phyloP scores from a whole-genome alignment of 768 basidiomycete species.

The Russula vinacea region DNA sequence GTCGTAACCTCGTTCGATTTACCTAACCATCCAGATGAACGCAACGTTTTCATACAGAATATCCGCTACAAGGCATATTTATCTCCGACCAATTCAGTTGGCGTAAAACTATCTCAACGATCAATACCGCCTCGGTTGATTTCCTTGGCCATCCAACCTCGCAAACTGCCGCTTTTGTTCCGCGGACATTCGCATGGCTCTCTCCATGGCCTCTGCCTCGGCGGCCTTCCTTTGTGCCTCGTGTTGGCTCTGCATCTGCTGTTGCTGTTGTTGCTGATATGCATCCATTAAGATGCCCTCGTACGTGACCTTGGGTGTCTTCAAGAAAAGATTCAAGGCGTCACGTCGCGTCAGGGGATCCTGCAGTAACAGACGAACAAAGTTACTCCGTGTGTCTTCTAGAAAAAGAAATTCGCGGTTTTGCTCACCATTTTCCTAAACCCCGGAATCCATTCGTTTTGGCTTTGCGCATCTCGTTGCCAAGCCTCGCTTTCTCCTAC shows the following conservation, averaged over 20 bases:
- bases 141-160: constrained; percentile 20
- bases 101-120: neutral
- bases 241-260: constrained; percentile 8
- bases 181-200: constrained; percentile 9
- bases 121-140: constrained; percentile 15
- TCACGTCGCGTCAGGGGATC: constrained; percentile 20
- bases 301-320: constrained; percentile 19
- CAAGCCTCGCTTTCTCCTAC: constrained; percentile 8
- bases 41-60: neutral
- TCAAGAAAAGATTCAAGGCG: constrained; percentile 14
- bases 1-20: neutral
- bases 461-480: constrained; percentile 14
- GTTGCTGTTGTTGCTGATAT: constrained; percentile 10
- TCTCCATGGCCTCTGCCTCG: constrained; percentile 18
- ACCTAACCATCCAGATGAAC: neutral
- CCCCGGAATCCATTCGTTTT: constrained; percentile 21
- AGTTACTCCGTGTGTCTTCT: neutral
- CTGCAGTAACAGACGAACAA: neutral
- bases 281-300: constrained; percentile 16
- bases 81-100: neutral
- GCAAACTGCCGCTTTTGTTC: constrained; percentile 17
- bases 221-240: constrained; percentile 17
- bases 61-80: neutral
- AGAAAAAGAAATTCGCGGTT: neutral
- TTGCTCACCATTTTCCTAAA: constrained; percentile 22